Percentiles rank a stretch among this genome's conserved stretches.
Evolutionary conservation across 2,329 filamentous ascomycete species (phyloP).

Genomic region (Beauveria varroae): DNA sequence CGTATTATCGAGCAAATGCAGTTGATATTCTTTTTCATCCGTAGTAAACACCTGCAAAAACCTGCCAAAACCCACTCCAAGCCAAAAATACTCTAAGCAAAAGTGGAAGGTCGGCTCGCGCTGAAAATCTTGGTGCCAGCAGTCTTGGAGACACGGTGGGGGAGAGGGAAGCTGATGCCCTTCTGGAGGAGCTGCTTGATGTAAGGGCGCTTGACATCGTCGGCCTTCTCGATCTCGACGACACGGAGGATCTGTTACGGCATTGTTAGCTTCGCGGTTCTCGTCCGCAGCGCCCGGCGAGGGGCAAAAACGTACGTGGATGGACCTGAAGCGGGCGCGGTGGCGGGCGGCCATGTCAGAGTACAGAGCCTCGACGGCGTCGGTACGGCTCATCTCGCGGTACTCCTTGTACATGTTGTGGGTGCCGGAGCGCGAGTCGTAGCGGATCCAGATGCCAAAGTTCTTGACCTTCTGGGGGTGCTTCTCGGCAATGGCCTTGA

Average conservation of each 20-base stretch:
- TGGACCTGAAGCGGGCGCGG: conserved; percentile 91
- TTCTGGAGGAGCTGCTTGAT: conserved; percentile 97
- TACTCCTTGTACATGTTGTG: conserved; percentile 99
- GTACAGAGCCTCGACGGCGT: conserved; percentile 95
- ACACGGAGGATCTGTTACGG: conserved; percentile 82
- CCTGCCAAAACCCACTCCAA: conserved; percentile 44
- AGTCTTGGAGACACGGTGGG: conserved; percentile 85
- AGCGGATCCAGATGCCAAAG: conserved; percentile 99
- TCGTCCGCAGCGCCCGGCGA: not conserved
- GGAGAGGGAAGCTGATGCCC: conserved; percentile 95
- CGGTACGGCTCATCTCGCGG: conserved; percentile 94
- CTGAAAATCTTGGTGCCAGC: conserved; percentile 85
- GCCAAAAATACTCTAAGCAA: conserved; percentile 71
- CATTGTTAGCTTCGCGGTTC: not conserved
- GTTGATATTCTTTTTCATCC: conserved; percentile 53
- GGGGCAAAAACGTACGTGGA: conserved; percentile 68
- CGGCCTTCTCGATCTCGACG: conserved; percentile 90
- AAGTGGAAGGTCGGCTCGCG: conserved; percentile 89
- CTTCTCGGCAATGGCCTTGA: conserved; percentile 99
- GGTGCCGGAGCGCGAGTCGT: conserved; percentile 98
- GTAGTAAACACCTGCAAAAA: conserved; percentile 54
- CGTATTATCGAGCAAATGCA: conserved; percentile 48
- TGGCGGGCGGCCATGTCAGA: conserved; percentile 99
- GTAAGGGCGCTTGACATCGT: conserved; percentile 96
- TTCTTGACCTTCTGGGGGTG: conserved; percentile 99